Evolutionary conservation across 2,329 filamentous ascomycete genomes (phyloP), one percentile per base, ranked within the genome.

Genomic region (Aspergillus sp.): DNA sequence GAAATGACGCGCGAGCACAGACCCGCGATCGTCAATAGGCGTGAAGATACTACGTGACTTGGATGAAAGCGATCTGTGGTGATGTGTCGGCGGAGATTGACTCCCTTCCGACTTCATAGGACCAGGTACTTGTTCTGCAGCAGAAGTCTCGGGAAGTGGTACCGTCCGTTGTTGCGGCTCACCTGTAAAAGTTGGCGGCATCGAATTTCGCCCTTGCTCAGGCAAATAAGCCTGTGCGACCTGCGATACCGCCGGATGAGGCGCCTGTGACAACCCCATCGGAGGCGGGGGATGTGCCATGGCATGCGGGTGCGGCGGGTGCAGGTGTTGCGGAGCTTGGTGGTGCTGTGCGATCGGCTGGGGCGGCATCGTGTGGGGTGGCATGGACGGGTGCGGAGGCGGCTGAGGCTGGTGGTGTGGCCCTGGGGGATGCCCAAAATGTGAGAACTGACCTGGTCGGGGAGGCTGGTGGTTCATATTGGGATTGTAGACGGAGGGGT

Each of bases 1-100:
- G 50, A 87, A 83, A 63, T 95, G 90, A 52, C 91, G 88, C 9
- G 88, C 89, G 35, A 96, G 70, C 46, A 96, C 85, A 1, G 90
- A 96, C 39, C 88, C 81, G 56, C 86, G 90, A 62, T 95, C 90
- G 58, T 97, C 93, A 50, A 98, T 95, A 0, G 93, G 93, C 0
- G 93, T 98, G 62, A 97, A 97, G 47, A 98, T 97, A 65, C 90
- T 96, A 62, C 90, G 85, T 19, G 85, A 85, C 64, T 90, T 90
- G 30, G 76, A 69, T 6, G 76, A 74, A 3, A 79, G 56, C 5
- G 87, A 83, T 58, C 85, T 86, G 2, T 85, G 83, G 50, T 72
- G 19, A 19, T 19, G 67, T 28, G 27, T 38, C 7, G 70, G 64
- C 44, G 72, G 69, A n/a, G 81, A 67, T 34, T 63, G 61, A 19